Conservation (phyloP, 805 yeast species). For the Schizosaccharomyces pombe region DNA sequence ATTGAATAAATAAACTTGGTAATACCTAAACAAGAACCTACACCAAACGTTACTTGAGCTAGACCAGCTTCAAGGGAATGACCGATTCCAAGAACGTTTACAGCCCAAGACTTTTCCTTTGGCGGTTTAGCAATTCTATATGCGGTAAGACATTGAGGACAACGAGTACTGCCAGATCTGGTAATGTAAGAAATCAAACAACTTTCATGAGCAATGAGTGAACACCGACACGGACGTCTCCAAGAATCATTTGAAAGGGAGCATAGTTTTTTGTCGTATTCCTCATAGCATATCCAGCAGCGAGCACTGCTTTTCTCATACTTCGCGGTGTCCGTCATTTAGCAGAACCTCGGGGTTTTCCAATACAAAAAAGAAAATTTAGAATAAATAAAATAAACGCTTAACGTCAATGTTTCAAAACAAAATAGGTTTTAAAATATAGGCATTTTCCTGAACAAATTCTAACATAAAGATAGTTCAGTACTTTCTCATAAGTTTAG, state of each 20-base stretch:
- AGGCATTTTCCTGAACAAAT: no score
- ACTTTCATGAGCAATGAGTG: background rate
- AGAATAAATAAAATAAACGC: no score
- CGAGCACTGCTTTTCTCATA: background rate
- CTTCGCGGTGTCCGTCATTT: no score
- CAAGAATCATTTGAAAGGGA: background rate
- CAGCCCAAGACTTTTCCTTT: background rate
- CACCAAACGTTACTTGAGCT: background rate
- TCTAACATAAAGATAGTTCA: no score
- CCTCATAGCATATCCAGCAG: slow-evolving; percentile 2
- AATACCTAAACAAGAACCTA: background rate
- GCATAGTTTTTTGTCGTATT: background rate
- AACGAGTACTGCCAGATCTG: background rate
- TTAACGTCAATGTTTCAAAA: no score
- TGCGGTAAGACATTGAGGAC: background rate
- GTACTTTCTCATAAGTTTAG: no score
- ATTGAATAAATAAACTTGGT: background rate
- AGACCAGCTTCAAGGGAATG: background rate
- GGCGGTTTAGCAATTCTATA: background rate
- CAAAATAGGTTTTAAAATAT: no score
- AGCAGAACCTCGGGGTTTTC: background rate
- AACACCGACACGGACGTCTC: background rate
- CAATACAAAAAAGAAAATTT: no score
- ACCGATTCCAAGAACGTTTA: background rate
- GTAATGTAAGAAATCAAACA: background rate